A percentile compares a stretch with the other conserved stretches of the same genome.
Evolutionary conservation across 75 land plant genomes (phyloP).

Genomic region (Cupressus sempervirens): DNA sequence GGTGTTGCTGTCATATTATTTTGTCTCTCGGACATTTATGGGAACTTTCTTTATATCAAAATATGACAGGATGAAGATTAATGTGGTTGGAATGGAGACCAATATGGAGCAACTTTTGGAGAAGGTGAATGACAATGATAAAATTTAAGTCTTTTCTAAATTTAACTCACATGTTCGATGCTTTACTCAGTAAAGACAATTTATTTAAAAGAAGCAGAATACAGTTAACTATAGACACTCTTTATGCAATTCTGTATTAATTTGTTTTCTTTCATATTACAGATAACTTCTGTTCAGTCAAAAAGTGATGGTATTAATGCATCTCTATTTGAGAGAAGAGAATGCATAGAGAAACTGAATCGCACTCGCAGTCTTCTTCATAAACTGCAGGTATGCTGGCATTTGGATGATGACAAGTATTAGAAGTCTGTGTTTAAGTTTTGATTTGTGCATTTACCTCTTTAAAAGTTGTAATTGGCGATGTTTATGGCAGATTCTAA

Average conservation of each 20-base stretch:
- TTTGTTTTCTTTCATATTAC: neutral
- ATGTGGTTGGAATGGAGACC: slow-evolving; percentile 92
- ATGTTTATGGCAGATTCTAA: neutral
- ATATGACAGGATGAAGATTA: slow-evolving; percentile 79
- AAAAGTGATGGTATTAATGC: slow-evolving; percentile 93
- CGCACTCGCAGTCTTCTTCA: slow-evolving; percentile 90
- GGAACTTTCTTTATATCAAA: neutral
- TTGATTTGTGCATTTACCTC: neutral
- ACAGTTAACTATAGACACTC: slow-evolving; percentile 32
- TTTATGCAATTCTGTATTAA: slow-evolving; percentile 21
- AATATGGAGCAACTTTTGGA: slow-evolving; percentile 96
- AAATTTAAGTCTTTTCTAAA: neutral
- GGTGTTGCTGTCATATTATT: neutral
- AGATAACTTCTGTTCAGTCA: slow-evolving; percentile 42
- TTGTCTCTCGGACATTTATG: neutral
- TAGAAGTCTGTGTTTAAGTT: neutral
- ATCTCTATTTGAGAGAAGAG: slow-evolving; percentile 91
- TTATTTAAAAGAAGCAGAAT: neutral
- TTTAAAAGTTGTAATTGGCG: neutral
- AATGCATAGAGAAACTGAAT: slow-evolving; percentile 90
- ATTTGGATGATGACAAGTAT: neutral
- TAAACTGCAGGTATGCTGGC: slow-evolving; percentile 81
- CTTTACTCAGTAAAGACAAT: neutral
- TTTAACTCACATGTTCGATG: neutral
- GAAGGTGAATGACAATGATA: slow-evolving; percentile 43